These are phyloP conservation scores for Yarrowia sp. DNA, from an alignment of 805 yeast genomes.

Conservation along the genomic window DNA sequence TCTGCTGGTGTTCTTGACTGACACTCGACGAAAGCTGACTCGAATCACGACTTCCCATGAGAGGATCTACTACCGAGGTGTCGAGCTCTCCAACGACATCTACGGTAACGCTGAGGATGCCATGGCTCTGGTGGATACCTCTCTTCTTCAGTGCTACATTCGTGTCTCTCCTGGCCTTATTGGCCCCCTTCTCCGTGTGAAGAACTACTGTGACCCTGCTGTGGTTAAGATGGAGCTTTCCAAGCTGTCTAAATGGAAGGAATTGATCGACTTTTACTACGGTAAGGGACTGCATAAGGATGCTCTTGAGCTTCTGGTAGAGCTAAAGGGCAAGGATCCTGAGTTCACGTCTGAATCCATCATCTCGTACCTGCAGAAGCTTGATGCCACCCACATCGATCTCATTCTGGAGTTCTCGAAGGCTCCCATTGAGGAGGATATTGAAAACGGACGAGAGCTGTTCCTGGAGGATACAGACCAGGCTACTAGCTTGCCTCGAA, in stretches of 20 bases:
- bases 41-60: constrained; percentile 34
- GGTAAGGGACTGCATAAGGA: constrained; percentile 60
- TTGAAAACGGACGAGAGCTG: constrained; percentile 46
- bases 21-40: constrained; percentile 48
- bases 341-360: constrained; percentile 26
- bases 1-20: constrained; percentile 48
- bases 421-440: constrained; percentile 48
- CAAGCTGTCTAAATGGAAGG: constrained; percentile 51
- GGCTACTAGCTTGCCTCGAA: constrained; percentile 56
- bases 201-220: constrained; percentile 67
- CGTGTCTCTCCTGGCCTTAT: constrained; percentile 67
- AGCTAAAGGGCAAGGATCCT: not conserved
- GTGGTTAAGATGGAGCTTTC: constrained; percentile 57
- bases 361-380: constrained; percentile 31
- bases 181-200: constrained; percentile 76
- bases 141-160: constrained; percentile 71
- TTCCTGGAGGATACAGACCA: constrained; percentile 66
- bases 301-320: constrained; percentile 58
- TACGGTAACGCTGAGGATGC: constrained; percentile 39
- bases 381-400: constrained; percentile 44
- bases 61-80: constrained; percentile 31
- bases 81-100: constrained; percentile 34
- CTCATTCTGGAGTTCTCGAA: constrained; percentile 56
- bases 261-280: constrained; percentile 73
- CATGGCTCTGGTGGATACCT: constrained; percentile 63